A percentile compares a stretch with the other conserved stretches of the same genome.
These are phyloP conservation scores for Aspergillus campestris DNA, from an alignment of 495 filamentous ascomycete species.

Conservation along the genomic window DNA sequence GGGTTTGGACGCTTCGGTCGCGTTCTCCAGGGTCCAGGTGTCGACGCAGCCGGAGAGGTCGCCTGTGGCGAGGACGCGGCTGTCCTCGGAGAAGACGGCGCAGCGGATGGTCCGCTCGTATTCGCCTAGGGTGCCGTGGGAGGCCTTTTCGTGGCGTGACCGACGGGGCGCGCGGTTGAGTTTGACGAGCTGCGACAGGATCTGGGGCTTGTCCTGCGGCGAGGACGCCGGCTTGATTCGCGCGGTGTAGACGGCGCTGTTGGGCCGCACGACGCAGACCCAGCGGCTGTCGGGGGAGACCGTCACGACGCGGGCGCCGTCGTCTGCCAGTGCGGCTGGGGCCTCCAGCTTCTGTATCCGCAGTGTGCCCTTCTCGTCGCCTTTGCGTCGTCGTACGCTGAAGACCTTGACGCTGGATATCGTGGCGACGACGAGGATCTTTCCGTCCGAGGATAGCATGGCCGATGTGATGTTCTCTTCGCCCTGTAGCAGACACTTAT, in stretches of 20 bases:
- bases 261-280: constrained; percentile 45
- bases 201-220: constrained; percentile 28
- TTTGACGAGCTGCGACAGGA: constrained; percentile 40
- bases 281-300: constrained; percentile 46
- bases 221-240: constrained; percentile 31
- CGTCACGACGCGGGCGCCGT: constrained; percentile 58
- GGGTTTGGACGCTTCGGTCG: constrained; percentile 30
- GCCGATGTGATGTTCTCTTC: constrained; percentile 85
- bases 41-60: constrained; percentile 85
- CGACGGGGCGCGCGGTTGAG: constrained; percentile 53
- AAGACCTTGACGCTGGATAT: constrained; percentile 73
- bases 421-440: constrained; percentile 69
- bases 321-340: constrained; percentile 34
- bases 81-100: constrained; percentile 71
- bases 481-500: constrained; percentile 33
- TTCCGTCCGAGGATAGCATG: constrained; percentile 62
- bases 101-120: constrained; percentile 74
- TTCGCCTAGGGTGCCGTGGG: constrained; percentile 60
- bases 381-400: constrained; percentile 33
- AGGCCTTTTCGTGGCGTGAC: constrained; percentile 40
- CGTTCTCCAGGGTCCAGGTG: constrained; percentile 64
- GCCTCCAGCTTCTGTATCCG: constrained; percentile 61
- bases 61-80: constrained; percentile 63
- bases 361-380: constrained; percentile 44
- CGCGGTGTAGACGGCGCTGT: constrained; percentile 40